Evolutionary conservation across 1,284 basidiomycete species (phyloP), one percentile per base, ranked within the genome.

Genomic region (Pseudozyma pruni): DNA sequence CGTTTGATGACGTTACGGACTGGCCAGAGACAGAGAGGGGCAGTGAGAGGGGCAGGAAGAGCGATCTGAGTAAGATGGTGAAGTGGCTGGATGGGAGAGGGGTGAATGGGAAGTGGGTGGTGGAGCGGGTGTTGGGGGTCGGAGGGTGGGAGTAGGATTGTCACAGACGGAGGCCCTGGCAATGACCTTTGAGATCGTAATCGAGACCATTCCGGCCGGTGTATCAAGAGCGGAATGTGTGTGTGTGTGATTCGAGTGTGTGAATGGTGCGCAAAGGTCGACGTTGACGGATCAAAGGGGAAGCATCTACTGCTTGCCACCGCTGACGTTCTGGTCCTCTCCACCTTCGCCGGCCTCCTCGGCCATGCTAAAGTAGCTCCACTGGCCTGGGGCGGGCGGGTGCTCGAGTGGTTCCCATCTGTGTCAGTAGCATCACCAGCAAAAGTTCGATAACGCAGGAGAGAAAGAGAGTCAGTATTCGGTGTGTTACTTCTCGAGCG

Each of bases 351-450:
- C 78, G 6, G 76, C 69, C 42, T 78, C 80, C 39, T 81, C 74
- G 27, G 64, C 64, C 77, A 81, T 81, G 48, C 75, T 75, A 66
- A 89, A 87, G 83, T 92, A 92, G 72, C 90, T 89, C 93, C 93
- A 96, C 82, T 95, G 93, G 19, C 90, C 91, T 5, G 87, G 86
- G 59, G 88, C 87, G 14, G 92, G 88, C 66, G 89, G 90, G 79
- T 91, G 90, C 79, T 91, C 90, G 71, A 95, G 84, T 22, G 91
- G 87, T 81, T 94, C 92, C 91, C 91, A 94, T 40, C 93, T 95
- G 74, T n/a, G 8, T 13, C 14, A 11, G 6, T 29, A 11, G n/a
- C 8, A 42, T 11, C 40, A 16, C n/a, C n/a, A n/a, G n/a, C n/a
- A n/a, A n/a, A n/a, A n/a, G n/a, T n/a, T n/a, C n/a, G n/a, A n/a